Conservation (phyloP, 768 basidiomycete species). For the Rhodotorula babjevae region DNA sequence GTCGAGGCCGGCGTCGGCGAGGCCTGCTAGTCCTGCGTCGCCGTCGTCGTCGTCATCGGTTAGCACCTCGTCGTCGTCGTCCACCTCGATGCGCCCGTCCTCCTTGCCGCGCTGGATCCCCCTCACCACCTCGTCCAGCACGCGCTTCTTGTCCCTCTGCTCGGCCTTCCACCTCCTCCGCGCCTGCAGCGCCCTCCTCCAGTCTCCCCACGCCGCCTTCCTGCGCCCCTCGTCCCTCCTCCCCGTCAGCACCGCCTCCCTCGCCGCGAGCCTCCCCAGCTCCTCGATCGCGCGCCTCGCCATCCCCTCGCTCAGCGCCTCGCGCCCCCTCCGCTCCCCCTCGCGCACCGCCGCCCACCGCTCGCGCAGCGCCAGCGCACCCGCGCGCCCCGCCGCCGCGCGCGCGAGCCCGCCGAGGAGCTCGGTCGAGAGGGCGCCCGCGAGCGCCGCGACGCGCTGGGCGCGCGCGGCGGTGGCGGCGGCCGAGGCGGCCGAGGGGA, state of each 20-base stretch:
- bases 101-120: slow-evolving; percentile 13
- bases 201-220: neutral
- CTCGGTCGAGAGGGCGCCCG: neutral
- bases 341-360: slow-evolving; percentile 2
- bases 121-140: neutral
- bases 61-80: slow-evolving; percentile 28
- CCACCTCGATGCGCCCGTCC: slow-evolving; percentile 24
- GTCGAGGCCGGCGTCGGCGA: slow-evolving; percentile 52
- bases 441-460: neutral
- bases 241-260: slow-evolving; percentile 6
- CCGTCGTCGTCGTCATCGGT: slow-evolving; percentile 1
- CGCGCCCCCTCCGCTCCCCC: neutral
- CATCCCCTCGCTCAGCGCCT: neutral
- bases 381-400: neutral
- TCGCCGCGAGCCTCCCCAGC: neutral
- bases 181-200: slow-evolving; percentile 29
- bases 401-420: neutral
- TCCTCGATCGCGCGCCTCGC: neutral
- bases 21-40: neutral
- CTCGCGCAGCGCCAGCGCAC: neutral
- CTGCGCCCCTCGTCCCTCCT: neutral
- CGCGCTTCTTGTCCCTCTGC: slow-evolving; percentile 1
- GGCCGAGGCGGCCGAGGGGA: neutral
- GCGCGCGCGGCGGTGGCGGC: neutral
- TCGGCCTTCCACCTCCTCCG: neutral